A percentile compares a stretch with the other conserved stretches of the same genome.
These are phyloP conservation scores for Scheffersomyces spartinae DNA, from an alignment of 805 yeast genomes.

Conservation along the genomic window DNA sequence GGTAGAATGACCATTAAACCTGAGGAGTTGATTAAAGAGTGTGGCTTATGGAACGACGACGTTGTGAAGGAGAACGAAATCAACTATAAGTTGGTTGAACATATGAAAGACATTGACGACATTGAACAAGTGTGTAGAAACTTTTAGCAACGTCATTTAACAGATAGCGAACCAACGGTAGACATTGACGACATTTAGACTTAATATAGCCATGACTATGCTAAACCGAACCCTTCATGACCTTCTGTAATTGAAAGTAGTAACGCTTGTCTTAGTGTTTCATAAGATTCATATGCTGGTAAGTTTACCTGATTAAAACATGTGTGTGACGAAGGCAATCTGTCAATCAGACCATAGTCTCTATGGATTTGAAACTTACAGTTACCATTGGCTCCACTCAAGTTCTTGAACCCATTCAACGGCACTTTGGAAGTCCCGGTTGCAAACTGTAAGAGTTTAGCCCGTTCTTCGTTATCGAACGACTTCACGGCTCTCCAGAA, in stretches of 20 bases:
- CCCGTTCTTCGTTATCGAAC: slow-evolving; percentile 88
- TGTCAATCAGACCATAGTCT: slow-evolving; percentile 73
- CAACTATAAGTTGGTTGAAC: slow-evolving; percentile 29
- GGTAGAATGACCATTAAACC: slow-evolving; percentile 72
- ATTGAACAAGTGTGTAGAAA: slow-evolving; percentile 16
- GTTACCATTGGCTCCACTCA: slow-evolving; percentile 79
- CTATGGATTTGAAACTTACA: slow-evolving; percentile 83
- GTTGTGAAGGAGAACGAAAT: slow-evolving; percentile 29
- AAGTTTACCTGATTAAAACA: slow-evolving; percentile 92
- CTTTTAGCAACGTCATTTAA: too few relatives aligned
- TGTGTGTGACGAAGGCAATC: slow-evolving; percentile 92
- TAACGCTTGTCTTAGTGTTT: slow-evolving; percentile 68
- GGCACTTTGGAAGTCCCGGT: slow-evolving; percentile 98
- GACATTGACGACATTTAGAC: too few relatives aligned
- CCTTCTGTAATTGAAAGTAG: slow-evolving; percentile 88
- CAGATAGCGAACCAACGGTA: too few relatives aligned
- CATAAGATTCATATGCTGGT: slow-evolving; percentile 88
- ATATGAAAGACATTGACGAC: slow-evolving; percentile 23
- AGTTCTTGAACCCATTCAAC: slow-evolving; percentile 79
- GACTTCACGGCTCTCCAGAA: slow-evolving; percentile 97
- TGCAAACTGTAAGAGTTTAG: slow-evolving; percentile 86
- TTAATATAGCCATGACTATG: too few relatives aligned
- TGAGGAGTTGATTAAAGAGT: slow-evolving; percentile 38
- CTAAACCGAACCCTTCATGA: slow-evolving; percentile 91
- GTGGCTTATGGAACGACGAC: slow-evolving; percentile 45